Base-by-base conservation (phyloP, 768 basidiomycete genomes). In the Mycena floridula region DNA sequence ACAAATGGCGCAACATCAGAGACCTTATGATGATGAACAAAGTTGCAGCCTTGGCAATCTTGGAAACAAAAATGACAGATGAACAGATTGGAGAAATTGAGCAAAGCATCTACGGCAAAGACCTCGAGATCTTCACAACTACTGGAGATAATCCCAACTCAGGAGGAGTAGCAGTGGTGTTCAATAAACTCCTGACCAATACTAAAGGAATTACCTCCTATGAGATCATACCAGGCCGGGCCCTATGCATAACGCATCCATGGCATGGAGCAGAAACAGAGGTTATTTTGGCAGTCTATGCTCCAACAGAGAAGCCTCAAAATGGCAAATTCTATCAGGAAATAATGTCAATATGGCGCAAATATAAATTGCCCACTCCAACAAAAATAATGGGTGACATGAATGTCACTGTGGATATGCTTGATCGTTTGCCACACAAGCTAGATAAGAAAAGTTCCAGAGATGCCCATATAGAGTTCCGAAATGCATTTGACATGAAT, bases 161-260 rank as follows among this genome's bases (percentile, higher is more conserved):
- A 9, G 39, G 24, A 7, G 50, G 52, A 4, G 43, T 54, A 1
- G 56, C 54, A 0, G 27, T 58, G 2, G 45, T 50, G 0, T 23
- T 58, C 2, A 58, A 58, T 38, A 42, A 43, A 25, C 35, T 54
- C 11, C 8, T 53, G 0, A 44, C 45, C 2, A 51, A 51, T 21
- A 42, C 37, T 1, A 42, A 42, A 13, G 43, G 35, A 0, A 30
- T 43, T 8, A 13, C 7, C 15, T 18, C 21, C 25, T 41, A 16
- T 16, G 0, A 20, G 5, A 15, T 45, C 3, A 22, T 45, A 3
- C 32, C 35, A 0, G 48, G 52, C 1, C 20, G 37, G 7, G 52
- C 52, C 6, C 20, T 54, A 2, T 42, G 44, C 0, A 11, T 47
- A 3, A 20, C n/a, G 4, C 32, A 35, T 7, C 32, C 32, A 3